Percentiles rank a stretch among this genome's conserved stretches.
Conservation (phyloP, 345 rosid genomes). For the Eucalyptus sideroxylon region DNA sequence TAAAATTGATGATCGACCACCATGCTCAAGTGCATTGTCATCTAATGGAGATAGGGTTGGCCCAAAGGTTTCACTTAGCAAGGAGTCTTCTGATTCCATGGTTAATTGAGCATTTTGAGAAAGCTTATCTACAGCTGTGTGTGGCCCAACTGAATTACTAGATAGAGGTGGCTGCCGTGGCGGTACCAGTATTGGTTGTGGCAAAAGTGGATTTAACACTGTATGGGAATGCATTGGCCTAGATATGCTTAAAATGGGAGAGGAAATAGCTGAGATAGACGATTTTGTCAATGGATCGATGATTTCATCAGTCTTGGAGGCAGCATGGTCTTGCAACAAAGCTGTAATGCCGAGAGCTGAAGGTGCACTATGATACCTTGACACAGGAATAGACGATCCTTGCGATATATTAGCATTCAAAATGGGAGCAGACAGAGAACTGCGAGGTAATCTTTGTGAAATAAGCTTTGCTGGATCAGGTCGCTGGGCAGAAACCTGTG, state of each 20-base stretch:
- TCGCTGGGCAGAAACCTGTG: conserved; percentile 33
- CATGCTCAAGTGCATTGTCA: neutral
- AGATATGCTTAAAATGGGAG: conserved; percentile 2
- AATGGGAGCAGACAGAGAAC: conserved; percentile 30
- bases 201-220: neutral
- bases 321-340: conserved; percentile 6
- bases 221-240: conserved; percentile 2
- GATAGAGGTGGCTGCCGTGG: neutral
- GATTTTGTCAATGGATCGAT: neutral
- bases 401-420: conserved; percentile 15
- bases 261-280: conserved; percentile 12
- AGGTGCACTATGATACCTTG: conserved; percentile 24
- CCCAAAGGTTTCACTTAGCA: neutral
- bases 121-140: neutral
- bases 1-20: neutral
- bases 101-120: neutral
- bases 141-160: neutral
- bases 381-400: conserved; percentile 29
- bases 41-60: neutral
- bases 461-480: conserved; percentile 27
- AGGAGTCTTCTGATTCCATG: neutral
- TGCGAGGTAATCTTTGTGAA: conserved; percentile 32
- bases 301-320: neutral
- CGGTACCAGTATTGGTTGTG: neutral
- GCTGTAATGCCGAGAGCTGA: conserved; percentile 5